Base-by-base conservation (phyloP, 768 basidiomycete species). In the Pleurotus salmoneostramineus region DNA sequence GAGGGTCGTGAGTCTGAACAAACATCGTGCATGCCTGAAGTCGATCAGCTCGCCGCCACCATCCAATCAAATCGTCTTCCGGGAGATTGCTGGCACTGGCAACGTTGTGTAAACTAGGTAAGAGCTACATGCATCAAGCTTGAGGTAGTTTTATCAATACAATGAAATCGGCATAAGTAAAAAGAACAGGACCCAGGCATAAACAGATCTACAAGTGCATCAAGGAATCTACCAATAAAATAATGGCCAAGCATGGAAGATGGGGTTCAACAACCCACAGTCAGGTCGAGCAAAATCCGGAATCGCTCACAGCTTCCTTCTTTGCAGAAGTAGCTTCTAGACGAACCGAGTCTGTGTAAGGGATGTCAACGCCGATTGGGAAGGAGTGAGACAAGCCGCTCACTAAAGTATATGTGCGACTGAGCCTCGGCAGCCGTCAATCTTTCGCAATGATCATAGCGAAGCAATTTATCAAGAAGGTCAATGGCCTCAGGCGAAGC, bases 381-480 rank as follows among this genome's bases (percentile, higher is more conserved):
- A 12, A 42, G 32, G 34, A 35, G 37, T 61, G 45, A 58, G 59
- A 56, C 57, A 62, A 60, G 64, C 57, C 61, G 62, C 66, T 66
- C 47, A 82, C 82, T 83, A 68, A 88, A 89, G 73, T 83, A 88
- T 56, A 83, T 75, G 69, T 88, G 87, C 54, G 74, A 74, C 72
- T 85, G 83, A 36, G 84, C 83, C 70, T 89, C 87, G 61, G 75
- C 75, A 44, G 87, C 86, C 12, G 87, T 88, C 37, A 85, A 72
- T 61, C 87, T 74, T 65, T 86, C 83, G 64, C 80, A 81, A 65
- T 89, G 88, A 64, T 89, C 88, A 68, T 88, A 89, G 60, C 79
- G 76, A 65, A 88, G 71, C 55, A 89, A 69, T 66, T 81, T 83
- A 63, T 88, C 88, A 47, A 89, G 69, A 56, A 88, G 78, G 66